These are phyloP conservation scores for Chimonanthus salicifolius DNA, from an alignment of 164 flowering plant genomes.

Conservation along the genomic window DNA sequence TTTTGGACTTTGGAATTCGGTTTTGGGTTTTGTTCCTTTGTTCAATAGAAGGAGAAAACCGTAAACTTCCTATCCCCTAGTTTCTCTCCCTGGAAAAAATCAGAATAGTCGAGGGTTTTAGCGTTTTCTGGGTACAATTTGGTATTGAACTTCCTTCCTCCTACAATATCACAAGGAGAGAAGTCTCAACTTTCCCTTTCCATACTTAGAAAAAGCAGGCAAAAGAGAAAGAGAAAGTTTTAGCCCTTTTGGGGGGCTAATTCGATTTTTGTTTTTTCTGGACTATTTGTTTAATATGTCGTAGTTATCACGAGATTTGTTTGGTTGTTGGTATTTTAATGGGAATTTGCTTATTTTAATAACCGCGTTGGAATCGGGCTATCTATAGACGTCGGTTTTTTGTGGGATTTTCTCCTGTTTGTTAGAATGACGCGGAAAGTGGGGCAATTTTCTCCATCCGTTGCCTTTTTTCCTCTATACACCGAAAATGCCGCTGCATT, in stretches of 20 bases:
- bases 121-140: too few species aligned
- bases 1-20: too few species aligned
- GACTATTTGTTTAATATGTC: neutral
- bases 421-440: neutral
- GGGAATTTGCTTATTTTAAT: too few species aligned
- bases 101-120: too few species aligned
- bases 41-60: too few species aligned
- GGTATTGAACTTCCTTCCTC: too few species aligned
- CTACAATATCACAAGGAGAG: neutral
- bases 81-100: too few species aligned
- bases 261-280: neutral
- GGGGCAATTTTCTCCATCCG: neutral
- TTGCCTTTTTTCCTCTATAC: neutral
- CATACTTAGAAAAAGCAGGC: neutral
- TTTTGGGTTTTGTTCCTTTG: too few species aligned
- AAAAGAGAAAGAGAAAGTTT: neutral
- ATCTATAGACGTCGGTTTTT: too few species aligned
- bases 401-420: neutral
- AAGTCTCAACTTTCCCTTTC: neutral
- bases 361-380: too few species aligned
- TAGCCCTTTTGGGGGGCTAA: too few species aligned
- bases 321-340: neutral
- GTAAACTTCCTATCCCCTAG: too few species aligned
- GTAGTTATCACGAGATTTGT: neutral
- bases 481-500: neutral